phyloP scores from a whole-genome alignment of 495 filamentous ascomycete genomes.

The Neurospora cerealis region DNA sequence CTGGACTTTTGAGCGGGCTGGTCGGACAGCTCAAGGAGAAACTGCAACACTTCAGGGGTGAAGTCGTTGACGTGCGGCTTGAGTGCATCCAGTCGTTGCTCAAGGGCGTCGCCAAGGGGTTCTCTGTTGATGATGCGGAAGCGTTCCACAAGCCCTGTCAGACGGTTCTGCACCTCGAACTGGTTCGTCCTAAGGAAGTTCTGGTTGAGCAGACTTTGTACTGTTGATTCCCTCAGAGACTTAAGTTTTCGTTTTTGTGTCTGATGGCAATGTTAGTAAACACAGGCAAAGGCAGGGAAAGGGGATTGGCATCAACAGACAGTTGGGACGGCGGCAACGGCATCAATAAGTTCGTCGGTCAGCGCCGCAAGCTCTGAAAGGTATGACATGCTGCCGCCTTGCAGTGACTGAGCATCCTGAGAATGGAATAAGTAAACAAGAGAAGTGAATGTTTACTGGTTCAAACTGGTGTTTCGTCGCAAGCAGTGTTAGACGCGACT shows the following conservation, averaged over 20 bases:
- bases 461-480: neutral
- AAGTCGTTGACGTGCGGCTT: constrained; percentile 42
- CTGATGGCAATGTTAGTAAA: constrained; percentile 13
- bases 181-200: constrained; percentile 71
- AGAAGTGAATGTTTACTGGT: neutral
- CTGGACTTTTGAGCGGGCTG: constrained; percentile 61
- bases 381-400: constrained; percentile 34
- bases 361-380: constrained; percentile 36
- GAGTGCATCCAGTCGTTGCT: constrained; percentile 51
- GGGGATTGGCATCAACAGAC: constrained; percentile 2
- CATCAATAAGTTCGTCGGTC: constrained; percentile 45
- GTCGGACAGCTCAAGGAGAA: constrained; percentile 75
- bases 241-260: constrained; percentile 38
- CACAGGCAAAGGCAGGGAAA: neutral
- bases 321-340: constrained; percentile 24
- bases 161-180: constrained; percentile 64
- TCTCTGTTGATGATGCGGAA: constrained; percentile 72
- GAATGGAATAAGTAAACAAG: neutral
- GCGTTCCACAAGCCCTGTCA: constrained; percentile 80
- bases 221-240: constrained; percentile 36
- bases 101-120: constrained; percentile 67
- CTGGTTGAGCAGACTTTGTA: constrained; percentile 47
- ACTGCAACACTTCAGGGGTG: constrained; percentile 68
- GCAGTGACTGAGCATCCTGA: constrained; percentile 7
- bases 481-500: neutral